Conservation (phyloP, 2,329 filamentous ascomycete genomes). For the Paraconiothyrium sp. region DNA sequence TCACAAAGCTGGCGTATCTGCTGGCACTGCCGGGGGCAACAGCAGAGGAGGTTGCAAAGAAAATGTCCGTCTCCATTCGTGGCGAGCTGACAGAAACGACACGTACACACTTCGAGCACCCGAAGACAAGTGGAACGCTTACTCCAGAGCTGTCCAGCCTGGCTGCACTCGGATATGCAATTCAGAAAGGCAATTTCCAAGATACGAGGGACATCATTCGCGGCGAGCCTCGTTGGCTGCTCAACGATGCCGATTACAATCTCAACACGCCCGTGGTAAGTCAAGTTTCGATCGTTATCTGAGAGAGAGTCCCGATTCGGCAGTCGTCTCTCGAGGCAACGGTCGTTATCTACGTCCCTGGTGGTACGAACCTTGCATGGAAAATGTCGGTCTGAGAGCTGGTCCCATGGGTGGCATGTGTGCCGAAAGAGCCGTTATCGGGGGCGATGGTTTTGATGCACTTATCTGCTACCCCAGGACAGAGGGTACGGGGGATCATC, state of each 20-base stretch:
- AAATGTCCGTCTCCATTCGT: conserved; percentile 78
- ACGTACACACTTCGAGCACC: conserved; percentile 79
- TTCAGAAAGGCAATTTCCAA: conserved; percentile 74
- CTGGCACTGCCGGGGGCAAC: conserved; percentile 74
- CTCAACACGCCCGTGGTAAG: conserved; percentile 73
- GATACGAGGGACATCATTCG: conserved; percentile 74
- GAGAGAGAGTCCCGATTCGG: conserved; percentile 28
- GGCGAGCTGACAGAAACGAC: conserved; percentile 86
- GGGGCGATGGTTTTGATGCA: conserved; percentile 19
- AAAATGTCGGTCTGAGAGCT: not conserved
- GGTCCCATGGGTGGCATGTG: not conserved
- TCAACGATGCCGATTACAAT: conserved; percentile 81
- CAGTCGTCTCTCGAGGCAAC: conserved; percentile 19
- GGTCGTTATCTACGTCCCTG: conserved; percentile 32
- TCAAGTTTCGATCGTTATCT: conserved; percentile 32
- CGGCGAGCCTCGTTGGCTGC: conserved; percentile 71
- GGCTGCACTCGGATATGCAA: conserved; percentile 81
- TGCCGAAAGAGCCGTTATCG: conserved; percentile 38
- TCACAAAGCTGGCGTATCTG: conserved; percentile 90
- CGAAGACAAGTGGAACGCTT: conserved; percentile 64
- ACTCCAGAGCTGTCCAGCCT: conserved; percentile 71
- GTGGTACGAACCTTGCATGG: conserved; percentile 25
- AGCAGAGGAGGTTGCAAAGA: conserved; percentile 70
- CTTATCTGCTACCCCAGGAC: not conserved
- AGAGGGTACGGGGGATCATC: not conserved